Base-by-base conservation (phyloP, 768 basidiomycete species). In the Lanmaoa rubissima region DNA sequence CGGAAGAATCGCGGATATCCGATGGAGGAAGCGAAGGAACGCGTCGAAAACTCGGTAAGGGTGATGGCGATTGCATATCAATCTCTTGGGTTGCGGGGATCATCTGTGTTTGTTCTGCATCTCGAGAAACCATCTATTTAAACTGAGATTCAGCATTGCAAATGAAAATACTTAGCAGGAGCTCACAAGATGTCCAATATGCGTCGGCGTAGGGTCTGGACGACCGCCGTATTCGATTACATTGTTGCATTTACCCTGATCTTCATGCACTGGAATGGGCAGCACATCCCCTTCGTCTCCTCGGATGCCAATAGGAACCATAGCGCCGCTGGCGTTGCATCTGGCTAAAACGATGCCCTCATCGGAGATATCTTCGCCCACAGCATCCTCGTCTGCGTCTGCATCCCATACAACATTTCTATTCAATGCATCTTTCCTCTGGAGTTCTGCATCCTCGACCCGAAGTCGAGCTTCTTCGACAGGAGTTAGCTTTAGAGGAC, bases 401-500 rank as follows among this genome's bases (percentile, higher is more conserved):
- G 78, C 79, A 55, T 75, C 73, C 89, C 90, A 93, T 10, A 85
- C 81, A 26, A 91, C 71, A 46, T 79, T 83, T 55, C 91, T 79
- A 12, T 74, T 69, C 32, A 76, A 65, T 2, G 90, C 88, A 56
- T 92, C 90, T 59, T 77, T 74, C 51, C 71, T 73, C 65, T 90
- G 89, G 32, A 78, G 75, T 56, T 86, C 82, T 2, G 76, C 76
- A 68, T 90, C 81, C 40, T 83, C 75, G 10, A 71, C 74, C 35
- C 84, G 78, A 32, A 79, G 57, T 4, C 72, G 73, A 2, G 82
- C 81, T 64, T 87, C 87, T 68, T 88, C 77, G 7, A 79, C 67
- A 16, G 86, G 84, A 1, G 84, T 84, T 2, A 84, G 73, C 50
- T 69, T 72, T 10, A 76, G 76, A 16, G 71, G 71, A 53, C 63